Conservation (phyloP, 768 basidiomycete genomes). For the Suillus lakei region DNA sequence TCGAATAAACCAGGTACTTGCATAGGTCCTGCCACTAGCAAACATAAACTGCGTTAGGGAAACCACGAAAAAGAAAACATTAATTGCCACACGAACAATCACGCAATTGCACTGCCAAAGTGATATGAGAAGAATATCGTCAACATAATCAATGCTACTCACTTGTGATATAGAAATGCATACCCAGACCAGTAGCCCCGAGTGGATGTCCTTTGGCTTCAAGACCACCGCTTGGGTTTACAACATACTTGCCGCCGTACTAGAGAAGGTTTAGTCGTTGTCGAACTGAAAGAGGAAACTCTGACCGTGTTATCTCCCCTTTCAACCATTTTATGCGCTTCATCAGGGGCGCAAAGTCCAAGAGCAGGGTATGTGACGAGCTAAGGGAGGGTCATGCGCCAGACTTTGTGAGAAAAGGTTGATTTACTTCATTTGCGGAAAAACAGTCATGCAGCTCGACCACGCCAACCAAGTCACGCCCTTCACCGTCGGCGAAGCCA, state of each 20-base stretch:
- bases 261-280: constrained; percentile 27
- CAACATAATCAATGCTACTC: constrained; percentile 25
- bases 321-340: constrained; percentile 77
- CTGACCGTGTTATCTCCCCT: constrained; percentile 78
- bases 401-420: neutral
- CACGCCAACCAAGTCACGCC: constrained; percentile 77
- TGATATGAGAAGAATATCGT: constrained; percentile 8
- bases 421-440: constrained; percentile 72
- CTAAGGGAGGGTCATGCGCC: constrained; percentile 38
- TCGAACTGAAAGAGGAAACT: neutral
- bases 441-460: constrained; percentile 90
- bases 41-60: neutral
- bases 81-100: constrained; percentile 47
- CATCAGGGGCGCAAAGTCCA: constrained; percentile 66
- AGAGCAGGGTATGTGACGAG: constrained; percentile 84
- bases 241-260: constrained; percentile 85
- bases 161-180: constrained; percentile 90
- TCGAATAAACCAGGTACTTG: constrained; percentile 76
- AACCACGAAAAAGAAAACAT: constrained; percentile 7
- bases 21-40: constrained; percentile 81
- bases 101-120: constrained; percentile 68
- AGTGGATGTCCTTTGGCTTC: constrained; percentile 91
- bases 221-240: constrained; percentile 85
- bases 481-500: constrained; percentile 65
- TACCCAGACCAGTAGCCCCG: constrained; percentile 81